phyloP scores from a whole-genome alignment of 2,329 filamentous ascomycete species.

The Penicillium sp. region DNA sequence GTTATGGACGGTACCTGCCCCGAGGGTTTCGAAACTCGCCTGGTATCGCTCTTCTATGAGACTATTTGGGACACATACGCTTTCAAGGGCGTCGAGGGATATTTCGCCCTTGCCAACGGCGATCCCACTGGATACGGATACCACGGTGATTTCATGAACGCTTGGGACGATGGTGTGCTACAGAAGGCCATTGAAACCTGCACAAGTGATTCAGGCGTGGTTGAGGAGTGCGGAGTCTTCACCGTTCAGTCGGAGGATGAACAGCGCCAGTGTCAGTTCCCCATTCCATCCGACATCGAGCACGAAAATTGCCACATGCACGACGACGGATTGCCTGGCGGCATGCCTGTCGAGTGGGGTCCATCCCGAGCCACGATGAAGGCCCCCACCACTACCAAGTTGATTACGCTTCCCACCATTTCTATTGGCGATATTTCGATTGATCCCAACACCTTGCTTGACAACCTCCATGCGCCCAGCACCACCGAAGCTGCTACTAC shows the following conservation, averaged over 20 bases:
- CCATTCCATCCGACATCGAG: slow-evolving; percentile 54
- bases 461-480: slow-evolving; percentile 2
- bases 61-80: slow-evolving; percentile 74
- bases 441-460: slow-evolving; percentile 4
- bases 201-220: slow-evolving; percentile 66
- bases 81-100: slow-evolving; percentile 61
- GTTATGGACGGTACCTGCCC: slow-evolving; percentile 78
- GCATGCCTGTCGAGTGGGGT: slow-evolving; percentile 50
- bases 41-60: slow-evolving; percentile 79
- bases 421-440: slow-evolving; percentile 8
- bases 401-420: background rate
- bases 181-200: slow-evolving; percentile 72
- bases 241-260: slow-evolving; percentile 59
- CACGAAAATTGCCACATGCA: slow-evolving; percentile 61
- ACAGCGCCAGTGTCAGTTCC: slow-evolving; percentile 61
- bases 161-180: slow-evolving; percentile 69
- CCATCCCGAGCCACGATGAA: slow-evolving; percentile 40
- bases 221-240: slow-evolving; percentile 75
- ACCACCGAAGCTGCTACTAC: slow-evolving; percentile 8
- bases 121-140: slow-evolving; percentile 74
- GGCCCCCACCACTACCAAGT: background rate
- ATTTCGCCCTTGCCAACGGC: slow-evolving; percentile 75
- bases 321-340: slow-evolving; percentile 64
- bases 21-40: slow-evolving; percentile 61
- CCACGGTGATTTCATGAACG: slow-evolving; percentile 75